Evolutionary conservation across 202 grass and related monocot genomes (phyloP).

Genomic region (Digitaria exilis): DNA sequence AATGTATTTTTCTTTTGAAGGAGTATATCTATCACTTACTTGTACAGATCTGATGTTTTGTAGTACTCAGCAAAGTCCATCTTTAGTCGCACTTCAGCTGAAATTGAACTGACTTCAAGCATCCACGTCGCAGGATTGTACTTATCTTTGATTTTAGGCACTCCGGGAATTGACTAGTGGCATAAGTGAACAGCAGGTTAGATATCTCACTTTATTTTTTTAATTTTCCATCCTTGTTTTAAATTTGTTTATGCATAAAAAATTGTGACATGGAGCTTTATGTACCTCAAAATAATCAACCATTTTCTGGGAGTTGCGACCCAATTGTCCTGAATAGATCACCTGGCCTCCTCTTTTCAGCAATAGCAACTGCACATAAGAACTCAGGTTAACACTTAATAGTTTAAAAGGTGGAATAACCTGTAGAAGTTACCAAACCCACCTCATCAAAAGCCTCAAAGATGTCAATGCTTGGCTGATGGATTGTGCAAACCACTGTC

Average conservation of each 20-base stretch:
- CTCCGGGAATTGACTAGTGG: conserved; percentile 86
- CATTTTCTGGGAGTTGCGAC: conserved; percentile 82
- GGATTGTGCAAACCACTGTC: conserved; percentile 98
- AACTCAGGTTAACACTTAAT: conserved; percentile 19
- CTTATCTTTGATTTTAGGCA: conserved; percentile 91
- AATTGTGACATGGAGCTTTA: conserved; percentile 9
- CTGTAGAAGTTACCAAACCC: conserved; percentile 26
- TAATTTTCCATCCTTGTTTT: not conserved
- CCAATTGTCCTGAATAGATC: conserved; percentile 85
- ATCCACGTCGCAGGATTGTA: conserved; percentile 99
- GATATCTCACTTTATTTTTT: conserved; percentile 1
- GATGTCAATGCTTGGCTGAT: conserved; percentile 99
- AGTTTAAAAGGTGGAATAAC: conserved; percentile 28
- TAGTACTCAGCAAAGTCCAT: conserved; percentile 89
- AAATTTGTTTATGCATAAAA: conserved; percentile 8
- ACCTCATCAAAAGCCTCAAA: conserved; percentile 99
- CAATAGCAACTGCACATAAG: conserved; percentile 64
- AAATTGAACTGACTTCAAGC: conserved; percentile 91
- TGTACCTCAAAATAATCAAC: conserved; percentile 92
- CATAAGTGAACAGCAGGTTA: conserved; percentile 32
- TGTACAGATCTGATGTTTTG: conserved; percentile 70
- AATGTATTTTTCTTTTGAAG: not conserved
- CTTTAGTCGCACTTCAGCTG: conserved; percentile 78
- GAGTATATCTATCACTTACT: conserved; percentile 46
- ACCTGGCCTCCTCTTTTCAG: conserved; percentile 98